A percentile compares a stretch with the other conserved stretches of the same genome.
These are phyloP conservation scores for Volvariella surrecta DNA, from an alignment of 1,284 basidiomycete species.

Conservation along the genomic window DNA sequence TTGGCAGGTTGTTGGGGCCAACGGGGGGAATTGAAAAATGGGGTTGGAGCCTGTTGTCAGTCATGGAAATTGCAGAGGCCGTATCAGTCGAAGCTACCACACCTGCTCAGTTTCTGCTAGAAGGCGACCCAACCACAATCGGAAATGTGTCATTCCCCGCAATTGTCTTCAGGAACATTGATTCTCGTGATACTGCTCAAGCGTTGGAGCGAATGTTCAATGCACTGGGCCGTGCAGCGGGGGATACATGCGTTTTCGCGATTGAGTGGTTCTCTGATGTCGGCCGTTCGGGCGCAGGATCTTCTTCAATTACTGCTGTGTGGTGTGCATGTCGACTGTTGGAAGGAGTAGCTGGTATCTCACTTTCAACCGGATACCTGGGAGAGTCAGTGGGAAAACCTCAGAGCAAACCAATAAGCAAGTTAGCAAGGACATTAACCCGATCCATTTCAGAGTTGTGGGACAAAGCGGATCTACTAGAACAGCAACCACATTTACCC, in stretches of 20 bases:
- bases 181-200: slow-evolving; percentile 44
- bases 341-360: slow-evolving; percentile 55
- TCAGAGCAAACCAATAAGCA: slow-evolving; percentile 46
- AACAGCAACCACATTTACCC: slow-evolving; percentile 4
- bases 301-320: slow-evolving; percentile 60
- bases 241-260: slow-evolving; percentile 61
- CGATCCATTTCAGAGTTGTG: slow-evolving; percentile 63
- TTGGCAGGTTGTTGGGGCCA: slow-evolving; percentile 71
- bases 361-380: slow-evolving; percentile 24
- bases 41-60: slow-evolving; percentile 77
- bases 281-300: slow-evolving; percentile 36
- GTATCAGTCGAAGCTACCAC: slow-evolving; percentile 21
- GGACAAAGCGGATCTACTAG: slow-evolving; percentile 35
- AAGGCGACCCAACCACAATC: slow-evolving; percentile 30
- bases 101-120: slow-evolving; percentile 49
- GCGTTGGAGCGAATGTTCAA: slow-evolving; percentile 64
- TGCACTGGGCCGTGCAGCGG: slow-evolving; percentile 61
- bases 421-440: slow-evolving; percentile 54
- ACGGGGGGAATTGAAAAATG: slow-evolving; percentile 81
- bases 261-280: slow-evolving; percentile 77
- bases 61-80: slow-evolving; percentile 62
- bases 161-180: slow-evolving; percentile 51
- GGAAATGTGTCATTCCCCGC: slow-evolving; percentile 46
- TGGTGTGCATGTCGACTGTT: slow-evolving; percentile 76
- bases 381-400: slow-evolving; percentile 13